phyloP scores from a whole-genome alignment of 768 basidiomycete genomes.

The Tylopilus sp. region DNA sequence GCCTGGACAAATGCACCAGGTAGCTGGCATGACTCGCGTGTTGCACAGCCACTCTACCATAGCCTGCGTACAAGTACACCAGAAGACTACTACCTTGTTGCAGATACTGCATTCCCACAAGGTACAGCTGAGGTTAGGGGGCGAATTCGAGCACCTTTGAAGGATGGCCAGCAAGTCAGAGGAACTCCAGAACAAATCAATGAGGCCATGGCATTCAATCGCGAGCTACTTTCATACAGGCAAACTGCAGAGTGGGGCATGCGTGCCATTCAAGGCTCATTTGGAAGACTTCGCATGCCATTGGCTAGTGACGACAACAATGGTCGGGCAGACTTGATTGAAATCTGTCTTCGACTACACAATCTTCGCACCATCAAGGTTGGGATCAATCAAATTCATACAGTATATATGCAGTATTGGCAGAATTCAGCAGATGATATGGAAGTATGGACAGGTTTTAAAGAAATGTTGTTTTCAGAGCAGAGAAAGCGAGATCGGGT shows the following conservation, averaged over 20 bases:
- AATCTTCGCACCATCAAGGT: background rate
- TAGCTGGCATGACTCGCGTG: background rate
- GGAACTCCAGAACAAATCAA: background rate
- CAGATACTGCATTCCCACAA: background rate
- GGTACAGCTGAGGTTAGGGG: background rate
- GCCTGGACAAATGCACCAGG: background rate
- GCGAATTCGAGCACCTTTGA: no score
- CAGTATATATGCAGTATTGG: background rate
- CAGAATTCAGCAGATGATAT: background rate
- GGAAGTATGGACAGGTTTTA: no score
- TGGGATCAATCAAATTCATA: background rate
- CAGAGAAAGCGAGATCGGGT: no score
- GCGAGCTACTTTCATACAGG: background rate
- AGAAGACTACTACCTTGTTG: background rate
- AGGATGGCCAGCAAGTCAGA: no score
- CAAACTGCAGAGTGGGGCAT: background rate
- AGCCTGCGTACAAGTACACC: background rate
- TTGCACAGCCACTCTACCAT: background rate
- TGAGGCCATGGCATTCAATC: background rate
- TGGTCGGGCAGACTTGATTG: background rate
- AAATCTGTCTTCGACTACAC: background rate
- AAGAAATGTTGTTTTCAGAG: background rate
- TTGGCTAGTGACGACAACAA: background rate
- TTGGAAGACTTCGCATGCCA: background rate
- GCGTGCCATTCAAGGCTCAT: background rate